Evolutionary conservation across 1,284 basidiomycete genomes (phyloP), one percentile per base, ranked within the genome.

Genomic region (Coniophora puteana): DNA sequence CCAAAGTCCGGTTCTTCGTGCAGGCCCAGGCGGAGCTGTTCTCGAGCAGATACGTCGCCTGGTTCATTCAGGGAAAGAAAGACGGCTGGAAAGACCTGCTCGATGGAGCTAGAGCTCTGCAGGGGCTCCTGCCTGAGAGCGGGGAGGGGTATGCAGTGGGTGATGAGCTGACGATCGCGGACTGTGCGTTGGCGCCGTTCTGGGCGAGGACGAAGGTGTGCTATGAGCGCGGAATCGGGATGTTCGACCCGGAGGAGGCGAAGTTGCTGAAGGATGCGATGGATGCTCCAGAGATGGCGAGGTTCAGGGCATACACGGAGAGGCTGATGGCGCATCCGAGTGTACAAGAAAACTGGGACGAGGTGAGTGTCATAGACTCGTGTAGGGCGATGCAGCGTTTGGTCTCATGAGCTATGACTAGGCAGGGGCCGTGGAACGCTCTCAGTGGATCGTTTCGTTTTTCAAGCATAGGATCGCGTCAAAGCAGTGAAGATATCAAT

Each of bases 1-100:
- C n/a, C n/a, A n/a, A n/a, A n/a, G n/a, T n/a, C n/a, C n/a, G n/a
- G n/a, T n/a, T n/a, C n/a, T 58, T 12, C 72, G 75, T 22, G 80
- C 80, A 4, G 66, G 69, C 42, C 58, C 77, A 81, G 62, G 72
- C 77, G 50, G 74, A 80, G 44, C 61, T 63, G 5, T 61, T 74
- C 31, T 62, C 67, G 7, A 57, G 41, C 36, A 63, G 65, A 31
- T n/a, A 16, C n/a, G 8, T 31, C 29, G 14, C 29, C 20, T 31
- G 29, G 7, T 8, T 31, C 20, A 8, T 31, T n/a, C 8, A 31
- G n/a, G 8, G 29, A 18, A n/a, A 6, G 14, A 8, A 18, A 31
- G n/a, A 16, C 29, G n/a, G n/a, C 7, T 14, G 20, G 14, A 8
- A 35, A 14, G 23, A 5, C 33, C 5, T 35, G 13, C 17, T 35